Evolutionary conservation across 2,329 filamentous ascomycete genomes (phyloP), one percentile per base, ranked within the genome.

Genomic region (Escovopsis weberi): DNA sequence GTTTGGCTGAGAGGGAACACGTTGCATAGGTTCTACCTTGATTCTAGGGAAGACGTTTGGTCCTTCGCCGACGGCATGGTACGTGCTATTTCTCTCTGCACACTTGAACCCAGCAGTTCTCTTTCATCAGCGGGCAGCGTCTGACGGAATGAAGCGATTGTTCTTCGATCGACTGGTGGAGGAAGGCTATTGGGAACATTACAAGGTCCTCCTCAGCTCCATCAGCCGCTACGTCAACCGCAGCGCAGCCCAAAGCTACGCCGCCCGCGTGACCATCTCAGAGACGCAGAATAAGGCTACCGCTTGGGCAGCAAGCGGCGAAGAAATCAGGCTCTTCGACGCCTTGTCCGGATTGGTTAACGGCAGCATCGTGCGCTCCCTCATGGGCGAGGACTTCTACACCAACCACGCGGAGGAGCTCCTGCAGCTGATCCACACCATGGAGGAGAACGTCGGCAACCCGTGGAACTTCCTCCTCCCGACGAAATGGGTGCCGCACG

Each of bases 381-480:
- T 51, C 18, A 47, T 51, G 46, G 50, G 49, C 36, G 42, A 48
- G 9, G 49, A 51, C 46, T 52, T 50, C 40, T 49, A 46, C 39
- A 19, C 35, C 4, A 37, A 46, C 32, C 36, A 46, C 32, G 41
- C 37, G 26, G 32, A 26, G 1, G 50, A 53, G 38, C 43, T 51
- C 11, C 39, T 47, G 11, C 18, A 43, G 9, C 35, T 51, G 7
- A 26, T 50, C 6, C 45, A 43, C 7, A 41, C 35, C 36, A 43
- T 51, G 45, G 46, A 48, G 37, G 44, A 39, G 12, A 45, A 47
- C 23, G 41, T 47, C 18, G 44, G 44, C 8, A 47, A 26, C 38
- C 11, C 42, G 6, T 44, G 42, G 37, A 40, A 37, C 26, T 43
- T 46, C 33, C 32, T 47, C 18, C 39, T 51, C 9, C 48, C 46